These are phyloP conservation scores for Pyrenophora tritici-repentis DNA, from an alignment of 2,329 filamentous ascomycete species.

Conservation along the genomic window DNA sequence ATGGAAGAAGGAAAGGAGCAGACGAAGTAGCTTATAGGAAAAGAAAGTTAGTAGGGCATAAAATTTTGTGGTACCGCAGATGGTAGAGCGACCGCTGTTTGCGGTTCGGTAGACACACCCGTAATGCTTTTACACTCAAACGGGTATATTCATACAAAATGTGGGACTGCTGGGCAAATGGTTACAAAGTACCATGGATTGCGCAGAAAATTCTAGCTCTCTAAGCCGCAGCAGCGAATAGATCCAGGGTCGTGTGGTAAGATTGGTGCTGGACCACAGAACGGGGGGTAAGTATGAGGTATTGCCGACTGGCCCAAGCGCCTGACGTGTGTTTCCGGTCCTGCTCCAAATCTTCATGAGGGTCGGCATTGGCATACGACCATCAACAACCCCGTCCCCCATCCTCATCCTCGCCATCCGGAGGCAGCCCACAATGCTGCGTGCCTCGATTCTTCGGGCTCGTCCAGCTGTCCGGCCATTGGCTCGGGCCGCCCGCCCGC, in stretches of 20 bases:
- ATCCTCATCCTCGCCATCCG: conserved; percentile 31
- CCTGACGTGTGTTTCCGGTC: conserved; percentile 15
- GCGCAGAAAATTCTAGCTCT: too few species aligned
- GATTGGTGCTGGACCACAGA: too few species aligned
- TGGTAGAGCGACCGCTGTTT: not conserved
- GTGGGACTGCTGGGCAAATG: too few species aligned
- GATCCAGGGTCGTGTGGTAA: too few species aligned
- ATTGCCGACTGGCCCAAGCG: not conserved
- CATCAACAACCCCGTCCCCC: conserved; percentile 21
- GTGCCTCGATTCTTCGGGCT: conserved; percentile 58
- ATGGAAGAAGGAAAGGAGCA: conserved; percentile 7
- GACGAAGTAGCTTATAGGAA: not conserved
- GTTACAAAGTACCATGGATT: too few species aligned
- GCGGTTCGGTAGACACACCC: not conserved
- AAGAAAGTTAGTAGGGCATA: not conserved
- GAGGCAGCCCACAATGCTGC: conserved; percentile 60
- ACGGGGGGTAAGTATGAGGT: too few species aligned
- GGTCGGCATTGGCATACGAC: conserved; percentile 11
- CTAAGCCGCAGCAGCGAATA: too few species aligned
- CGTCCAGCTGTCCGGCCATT: conserved; percentile 49
- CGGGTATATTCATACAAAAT: too few species aligned
- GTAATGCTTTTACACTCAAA: too few species aligned
- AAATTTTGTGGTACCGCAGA: conserved; percentile 1
- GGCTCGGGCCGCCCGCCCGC: conserved; percentile 41
- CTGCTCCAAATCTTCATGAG: conserved; percentile 26